These are phyloP conservation scores for Spiraea crenata DNA, from an alignment of 331 rosid genomes.

Conservation along the genomic window DNA sequence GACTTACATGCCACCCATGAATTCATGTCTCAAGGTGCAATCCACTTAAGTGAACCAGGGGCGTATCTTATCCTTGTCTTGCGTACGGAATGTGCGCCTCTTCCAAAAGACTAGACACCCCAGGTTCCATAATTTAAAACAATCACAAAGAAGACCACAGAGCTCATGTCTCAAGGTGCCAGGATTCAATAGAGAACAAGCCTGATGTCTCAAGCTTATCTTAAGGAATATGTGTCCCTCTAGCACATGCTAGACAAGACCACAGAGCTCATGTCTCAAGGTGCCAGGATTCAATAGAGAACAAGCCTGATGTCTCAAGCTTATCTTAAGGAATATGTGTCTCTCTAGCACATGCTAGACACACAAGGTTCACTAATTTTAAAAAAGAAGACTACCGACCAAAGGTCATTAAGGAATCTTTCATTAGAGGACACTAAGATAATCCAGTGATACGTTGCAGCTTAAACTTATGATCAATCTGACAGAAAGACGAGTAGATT, in stretches of 20 bases:
- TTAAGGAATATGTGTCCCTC: too few relatives aligned
- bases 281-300: too few relatives aligned
- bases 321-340: too few relatives aligned
- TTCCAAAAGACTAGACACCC: not conserved
- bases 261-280: too few relatives aligned
- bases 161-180: too few relatives aligned
- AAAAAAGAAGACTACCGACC: too few relatives aligned
- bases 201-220: too few relatives aligned
- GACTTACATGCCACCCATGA: not conserved
- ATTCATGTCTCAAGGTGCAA: slow-evolving; percentile 4
- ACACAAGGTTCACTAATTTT: too few relatives aligned
- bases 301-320: too few relatives aligned
- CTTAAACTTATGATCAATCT: not conserved
- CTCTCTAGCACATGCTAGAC: too few relatives aligned
- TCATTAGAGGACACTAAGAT: not conserved
- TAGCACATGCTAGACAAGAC: too few relatives aligned
- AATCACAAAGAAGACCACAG: not conserved
- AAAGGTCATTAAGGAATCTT: not conserved
- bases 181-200: too few relatives aligned
- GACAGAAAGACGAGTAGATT: not conserved
- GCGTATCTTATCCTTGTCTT: not conserved
- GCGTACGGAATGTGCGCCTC: not conserved
- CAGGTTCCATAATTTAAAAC: not conserved
- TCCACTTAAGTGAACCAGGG: not conserved
- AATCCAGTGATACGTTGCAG: not conserved